Evolutionary conservation across 1,284 basidiomycete species (phyloP), one percentile per base, ranked within the genome.

Genomic region (Lentinus polychrous): DNA sequence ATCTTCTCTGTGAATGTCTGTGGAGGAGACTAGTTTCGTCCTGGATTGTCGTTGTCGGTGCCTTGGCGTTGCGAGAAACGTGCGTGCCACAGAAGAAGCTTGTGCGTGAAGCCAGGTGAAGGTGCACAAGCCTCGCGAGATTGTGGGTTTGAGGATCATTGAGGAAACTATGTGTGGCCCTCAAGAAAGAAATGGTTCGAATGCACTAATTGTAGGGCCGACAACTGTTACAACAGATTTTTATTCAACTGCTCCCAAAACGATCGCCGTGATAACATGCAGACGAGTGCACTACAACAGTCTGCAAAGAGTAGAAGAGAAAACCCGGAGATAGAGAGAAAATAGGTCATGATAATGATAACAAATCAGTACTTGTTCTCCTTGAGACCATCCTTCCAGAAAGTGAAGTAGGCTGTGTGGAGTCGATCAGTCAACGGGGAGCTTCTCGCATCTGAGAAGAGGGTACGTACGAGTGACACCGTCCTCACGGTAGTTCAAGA

Each of bases 381-480:
- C 70, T 91, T 90, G 57, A 92, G 67, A 45, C 93, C 93, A 67
- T 95, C 81, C 72, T 88, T 93, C 92, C 91, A 95, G 76, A 94
- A 88, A 35, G 83, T 92, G 70, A 95, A 83, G 72, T 89, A 98
- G 64, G 94, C 89, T 91, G 56, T 34, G 18, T 4, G 18, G 12
- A 40, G 33, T 31, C 5, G 11, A 34, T 0, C 14, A 17, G 24
- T 64, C 47, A 58, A 33, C 40, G 8, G 23, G 12, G 23, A 36
- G n/a, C n/a, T n/a, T n/a, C n/a, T n/a, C n/a, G n/a, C n/a, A n/a
- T n/a, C n/a, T n/a, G n/a, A 46, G 8, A n/a, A 14, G 22, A 44
- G 12, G 22, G 45, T 33, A 41, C 27, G 17, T n/a, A 90, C 87
- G 88, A 39, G 87, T 89, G 52, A 79, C 55, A 57, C 84, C 86